Conservation (phyloP, 2,329 filamentous ascomycete genomes). For the Ophiostoma himal-ulmi region DNA sequence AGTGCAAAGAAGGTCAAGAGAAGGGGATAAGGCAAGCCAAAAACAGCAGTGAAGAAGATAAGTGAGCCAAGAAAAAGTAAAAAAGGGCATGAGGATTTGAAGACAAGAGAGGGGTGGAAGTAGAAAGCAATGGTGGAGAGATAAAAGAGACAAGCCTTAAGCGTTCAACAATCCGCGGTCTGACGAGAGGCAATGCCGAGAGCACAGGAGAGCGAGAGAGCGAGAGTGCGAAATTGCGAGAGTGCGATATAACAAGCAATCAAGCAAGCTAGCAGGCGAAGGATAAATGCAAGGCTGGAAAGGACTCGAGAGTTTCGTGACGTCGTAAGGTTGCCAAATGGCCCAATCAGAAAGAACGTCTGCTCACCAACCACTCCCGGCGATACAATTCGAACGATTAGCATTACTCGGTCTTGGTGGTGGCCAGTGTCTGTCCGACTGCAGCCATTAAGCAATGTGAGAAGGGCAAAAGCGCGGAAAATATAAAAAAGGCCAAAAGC, state of each 20-base stretch:
- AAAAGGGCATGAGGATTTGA: background rate
- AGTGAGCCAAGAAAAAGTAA: background rate
- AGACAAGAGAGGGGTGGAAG: background rate
- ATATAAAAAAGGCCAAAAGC: background rate
- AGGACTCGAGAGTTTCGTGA: background rate
- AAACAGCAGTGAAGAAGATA: background rate
- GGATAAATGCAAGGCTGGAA: constrained; percentile 13
- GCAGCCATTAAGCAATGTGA: background rate
- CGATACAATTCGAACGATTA: background rate
- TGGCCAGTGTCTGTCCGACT: background rate
- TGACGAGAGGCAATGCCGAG: background rate
- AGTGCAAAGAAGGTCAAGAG: background rate
- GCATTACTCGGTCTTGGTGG: background rate
- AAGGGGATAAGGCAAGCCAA: background rate
- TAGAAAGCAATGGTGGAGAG: background rate
- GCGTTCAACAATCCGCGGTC: background rate
- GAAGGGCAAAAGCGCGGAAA: background rate
- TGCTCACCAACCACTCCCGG: background rate
- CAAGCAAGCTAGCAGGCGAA: background rate
- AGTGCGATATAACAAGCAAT: background rate
- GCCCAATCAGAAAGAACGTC: background rate
- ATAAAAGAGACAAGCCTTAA: background rate
- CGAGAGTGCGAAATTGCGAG: background rate
- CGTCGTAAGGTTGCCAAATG: constrained; percentile 13
- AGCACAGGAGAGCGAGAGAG: background rate